phyloP scores from a whole-genome alignment of 768 basidiomycete genomes.

The Xerocomellus intermedius region DNA sequence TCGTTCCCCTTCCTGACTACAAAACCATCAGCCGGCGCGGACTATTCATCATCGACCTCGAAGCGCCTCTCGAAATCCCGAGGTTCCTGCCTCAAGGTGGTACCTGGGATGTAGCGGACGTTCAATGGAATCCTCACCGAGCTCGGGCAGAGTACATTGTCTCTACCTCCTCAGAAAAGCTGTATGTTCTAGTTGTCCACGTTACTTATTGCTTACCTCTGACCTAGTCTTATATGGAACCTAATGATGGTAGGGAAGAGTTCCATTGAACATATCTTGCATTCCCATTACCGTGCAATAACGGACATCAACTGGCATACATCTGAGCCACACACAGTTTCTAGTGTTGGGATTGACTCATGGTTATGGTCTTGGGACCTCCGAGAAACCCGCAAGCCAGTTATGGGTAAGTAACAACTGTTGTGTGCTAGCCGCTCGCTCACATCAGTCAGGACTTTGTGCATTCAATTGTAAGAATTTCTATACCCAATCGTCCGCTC shows the following conservation, averaged over 20 bases:
- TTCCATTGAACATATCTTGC: conserved; percentile 80
- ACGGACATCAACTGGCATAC: conserved; percentile 99
- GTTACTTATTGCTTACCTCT: background rate
- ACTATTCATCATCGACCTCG: conserved; percentile 92
- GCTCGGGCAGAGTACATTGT: conserved; percentile 77
- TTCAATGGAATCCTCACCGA: conserved; percentile 89
- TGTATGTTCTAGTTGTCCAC: conserved; percentile 47
- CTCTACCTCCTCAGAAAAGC: conserved; percentile 85
- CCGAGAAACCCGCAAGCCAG: conserved; percentile 63
- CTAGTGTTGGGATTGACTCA: conserved; percentile 90
- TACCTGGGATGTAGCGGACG: conserved; percentile 93
- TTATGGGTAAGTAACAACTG: conserved; percentile 47
- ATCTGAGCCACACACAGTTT: conserved; percentile 77
- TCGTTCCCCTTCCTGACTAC: background rate
- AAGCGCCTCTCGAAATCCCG: conserved; percentile 81
- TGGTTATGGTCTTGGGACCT: conserved; percentile 97
- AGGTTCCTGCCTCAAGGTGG: conserved; percentile 95
- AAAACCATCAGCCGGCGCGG: conserved; percentile 63
- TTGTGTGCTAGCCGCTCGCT: background rate
- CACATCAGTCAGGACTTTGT: conserved; percentile 44
- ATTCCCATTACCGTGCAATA: conserved; percentile 91
- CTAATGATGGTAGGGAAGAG: conserved; percentile 69
- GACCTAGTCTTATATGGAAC: conserved; percentile 86
- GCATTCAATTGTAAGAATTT: conserved; percentile 50
- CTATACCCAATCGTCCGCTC: background rate